Evolutionary conservation across 2,329 filamentous ascomycete species (phyloP).

Genomic region (Xylariales sp.): DNA sequence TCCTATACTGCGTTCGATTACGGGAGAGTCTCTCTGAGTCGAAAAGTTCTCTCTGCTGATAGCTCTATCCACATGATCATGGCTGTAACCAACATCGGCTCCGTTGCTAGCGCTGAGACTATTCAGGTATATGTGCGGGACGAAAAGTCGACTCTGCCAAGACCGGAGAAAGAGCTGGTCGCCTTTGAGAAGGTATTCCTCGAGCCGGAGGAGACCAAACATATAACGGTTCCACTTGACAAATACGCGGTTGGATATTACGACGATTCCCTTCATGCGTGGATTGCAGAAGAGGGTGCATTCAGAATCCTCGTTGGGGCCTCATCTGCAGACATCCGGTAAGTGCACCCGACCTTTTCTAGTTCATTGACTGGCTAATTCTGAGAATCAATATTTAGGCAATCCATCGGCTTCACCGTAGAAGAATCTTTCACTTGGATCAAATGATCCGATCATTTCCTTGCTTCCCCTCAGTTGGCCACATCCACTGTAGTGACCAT

Average conservation of each 20-base stretch:
- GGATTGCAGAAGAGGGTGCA: conserved; percentile 62
- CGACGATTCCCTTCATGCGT: conserved; percentile 52
- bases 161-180: conserved; percentile 67
- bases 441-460: not conserved
- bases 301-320: conserved; percentile 60
- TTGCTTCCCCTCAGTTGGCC: too few species aligned
- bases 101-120: conserved; percentile 54
- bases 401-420: conserved; percentile 50
- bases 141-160: conserved; percentile 54
- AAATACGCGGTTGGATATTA: conserved; percentile 57
- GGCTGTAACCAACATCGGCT: conserved; percentile 51
- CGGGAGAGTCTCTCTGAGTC: conserved; percentile 48
- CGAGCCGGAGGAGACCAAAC: conserved; percentile 49
- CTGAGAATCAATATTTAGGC: conserved; percentile 27
- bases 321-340: conserved; percentile 61
- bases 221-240: conserved; percentile 40
- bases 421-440: conserved; percentile 63
- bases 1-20: conserved; percentile 69
- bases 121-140: conserved; percentile 68
- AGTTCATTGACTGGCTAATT: not conserved
- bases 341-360: conserved; percentile 18
- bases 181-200: conserved; percentile 64
- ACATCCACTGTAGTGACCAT: too few species aligned
- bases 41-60: conserved; percentile 31
- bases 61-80: conserved; percentile 40